Conservation (phyloP, 2,329 filamentous ascomycete species). For the Colletotrichum cordylinicola region DNA sequence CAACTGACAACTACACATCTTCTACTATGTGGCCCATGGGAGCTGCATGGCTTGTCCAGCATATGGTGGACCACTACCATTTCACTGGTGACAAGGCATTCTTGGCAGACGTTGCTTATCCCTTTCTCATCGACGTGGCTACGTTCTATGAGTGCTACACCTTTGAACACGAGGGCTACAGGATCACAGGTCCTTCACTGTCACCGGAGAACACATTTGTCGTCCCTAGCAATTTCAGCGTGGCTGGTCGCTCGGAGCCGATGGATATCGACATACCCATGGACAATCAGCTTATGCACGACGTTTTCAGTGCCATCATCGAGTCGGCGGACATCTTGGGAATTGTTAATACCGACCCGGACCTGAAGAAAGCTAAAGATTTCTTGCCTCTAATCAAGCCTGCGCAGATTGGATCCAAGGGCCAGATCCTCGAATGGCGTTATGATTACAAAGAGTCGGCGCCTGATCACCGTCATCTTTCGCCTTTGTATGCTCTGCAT, state of each 20-base stretch:
- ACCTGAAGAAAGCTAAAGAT: background rate
- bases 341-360: background rate
- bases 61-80: slow-evolving; percentile 43
- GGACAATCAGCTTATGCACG: slow-evolving; percentile 30
- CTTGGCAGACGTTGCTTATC: slow-evolving; percentile 28
- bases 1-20: slow-evolving; percentile 32
- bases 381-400: background rate
- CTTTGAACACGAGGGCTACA: slow-evolving; percentile 33
- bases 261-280: slow-evolving; percentile 28
- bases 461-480: slow-evolving; percentile 55
- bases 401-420: background rate
- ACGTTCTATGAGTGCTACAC: slow-evolving; percentile 45
- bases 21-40: slow-evolving; percentile 42
- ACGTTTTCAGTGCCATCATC: slow-evolving; percentile 2
- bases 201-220: slow-evolving; percentile 29
- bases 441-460: slow-evolving; percentile 43
- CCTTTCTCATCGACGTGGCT: slow-evolving; percentile 37
- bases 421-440: slow-evolving; percentile 13
- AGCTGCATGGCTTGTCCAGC: slow-evolving; percentile 42
- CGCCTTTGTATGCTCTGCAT: slow-evolving; percentile 53
- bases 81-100: slow-evolving; percentile 35
- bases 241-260: background rate
- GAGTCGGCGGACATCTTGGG: background rate
- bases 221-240: slow-evolving; percentile 17
- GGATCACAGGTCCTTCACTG: slow-evolving; percentile 27